phyloP scores from a whole-genome alignment of 1,139 yeast genomes.

The Schizosaccharomyces versatilis region DNA sequence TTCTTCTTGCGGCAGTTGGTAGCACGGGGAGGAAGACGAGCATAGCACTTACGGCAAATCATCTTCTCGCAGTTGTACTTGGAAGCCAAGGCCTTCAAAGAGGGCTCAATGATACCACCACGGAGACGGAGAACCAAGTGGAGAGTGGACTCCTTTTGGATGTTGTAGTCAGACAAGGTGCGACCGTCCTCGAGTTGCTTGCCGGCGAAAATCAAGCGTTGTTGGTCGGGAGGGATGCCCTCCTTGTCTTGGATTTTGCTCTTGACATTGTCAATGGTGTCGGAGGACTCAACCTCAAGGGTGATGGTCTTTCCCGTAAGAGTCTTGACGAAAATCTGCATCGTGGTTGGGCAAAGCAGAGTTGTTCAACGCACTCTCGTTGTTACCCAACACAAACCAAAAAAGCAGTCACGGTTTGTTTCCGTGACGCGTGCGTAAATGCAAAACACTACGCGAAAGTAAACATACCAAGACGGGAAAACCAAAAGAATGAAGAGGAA shows the following conservation, averaged over 20 bases:
- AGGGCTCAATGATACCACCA: conserved; percentile 90
- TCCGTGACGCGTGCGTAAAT: background rate
- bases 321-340: conserved; percentile 47
- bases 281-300: conserved; percentile 90
- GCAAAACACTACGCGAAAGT: background rate
- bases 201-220: conserved; percentile 80
- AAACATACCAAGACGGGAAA: background rate
- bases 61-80: conserved; percentile 99
- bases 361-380: background rate
- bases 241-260: conserved; percentile 85
- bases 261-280: conserved; percentile 84
- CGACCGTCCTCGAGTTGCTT: conserved; percentile 82
- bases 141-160: conserved; percentile 87
- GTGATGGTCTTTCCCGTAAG: conserved; percentile 98
- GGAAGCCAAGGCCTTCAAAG: conserved; percentile 95
- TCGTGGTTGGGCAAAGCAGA: background rate
- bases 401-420: background rate
- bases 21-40: conserved; percentile 99
- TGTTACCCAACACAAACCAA: background rate
- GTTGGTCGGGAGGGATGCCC: conserved; percentile 89
- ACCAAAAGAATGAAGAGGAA: background rate
- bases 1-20: conserved; percentile 99
- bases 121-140: conserved; percentile 70
- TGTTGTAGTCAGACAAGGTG: conserved; percentile 97
- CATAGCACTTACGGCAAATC: conserved; percentile 96